Base-by-base conservation (phyloP, 176 grass and related monocot species). In the Areca catechu region DNA sequence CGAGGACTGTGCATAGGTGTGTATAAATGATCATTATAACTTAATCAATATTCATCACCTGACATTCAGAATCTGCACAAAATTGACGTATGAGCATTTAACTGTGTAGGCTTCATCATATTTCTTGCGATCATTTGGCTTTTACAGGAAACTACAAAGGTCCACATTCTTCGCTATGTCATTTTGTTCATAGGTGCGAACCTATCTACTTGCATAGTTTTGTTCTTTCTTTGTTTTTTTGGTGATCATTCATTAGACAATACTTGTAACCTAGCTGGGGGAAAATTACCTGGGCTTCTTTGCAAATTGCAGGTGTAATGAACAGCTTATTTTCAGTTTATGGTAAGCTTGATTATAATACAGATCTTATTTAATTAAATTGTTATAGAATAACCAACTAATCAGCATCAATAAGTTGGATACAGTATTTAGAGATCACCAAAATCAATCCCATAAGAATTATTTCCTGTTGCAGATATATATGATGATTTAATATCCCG, bases 271-370 rank as follows among this genome's bases (percentile, higher is more conserved):
- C 34, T 43, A 29, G 7, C 34, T 43, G 34, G 34, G 34, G 14
- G 34, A 43, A 43, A 43, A 43, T 43, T 43, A 43, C 10, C 34
- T 43, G 34, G 12, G 34, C 34, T 71, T 78, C 15, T 51, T 73
- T 74, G 20, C 52, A 71, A 78, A 30, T 37, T 77, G 24, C 79
- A 98, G 87, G 93, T 75, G 93, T 98, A 43, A 92, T 93, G 93
- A 98, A 98, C 69, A 98, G 93, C 78, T 83, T 98, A 30, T 98
- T 98, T 79, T 98, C 93, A 63, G 93, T 98, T 58, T 92, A 92
- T 50, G 93, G 93, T 98, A 77, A 89, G 58, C 81, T 66, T 51
- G 69, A 27, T 5, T 54, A 30, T 21, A 56, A 22, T 19, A 67
- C 66, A 12, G 34, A 43, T 43, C 14, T 43, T 43, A 43, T 14